A percentile compares a stretch with the other conserved stretches of the same genome.
These are phyloP conservation scores for Tulasnella sp. DNA, from an alignment of 768 basidiomycete species.

Conservation along the genomic window DNA sequence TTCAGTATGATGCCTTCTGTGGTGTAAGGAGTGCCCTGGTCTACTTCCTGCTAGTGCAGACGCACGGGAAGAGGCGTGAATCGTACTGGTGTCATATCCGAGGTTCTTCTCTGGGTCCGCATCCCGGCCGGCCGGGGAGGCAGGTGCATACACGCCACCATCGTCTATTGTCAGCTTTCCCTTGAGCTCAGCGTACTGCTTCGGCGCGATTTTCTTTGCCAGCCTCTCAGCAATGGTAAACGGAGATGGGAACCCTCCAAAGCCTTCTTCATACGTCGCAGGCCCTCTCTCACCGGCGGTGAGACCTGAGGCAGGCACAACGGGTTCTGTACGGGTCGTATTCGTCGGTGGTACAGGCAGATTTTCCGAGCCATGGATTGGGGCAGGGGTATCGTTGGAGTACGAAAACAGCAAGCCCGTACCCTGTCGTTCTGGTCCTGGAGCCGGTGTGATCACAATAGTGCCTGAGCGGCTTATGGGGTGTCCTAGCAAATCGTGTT, in stretches of 20 bases:
- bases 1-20: background rate
- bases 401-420: conserved; percentile 1
- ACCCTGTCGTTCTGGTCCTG: conserved; percentile 1
- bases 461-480: background rate
- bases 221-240: background rate
- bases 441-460: background rate
- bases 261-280: conserved; percentile 20
- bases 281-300: too few species aligned
- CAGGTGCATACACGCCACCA: background rate
- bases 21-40: background rate
- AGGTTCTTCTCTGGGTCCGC: too few species aligned
- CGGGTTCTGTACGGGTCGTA: background rate
- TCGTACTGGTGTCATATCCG: too few species aligned
- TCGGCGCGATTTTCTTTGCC: background rate
- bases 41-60: background rate
- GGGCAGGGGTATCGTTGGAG: background rate
- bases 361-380: background rate
- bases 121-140: too few species aligned
- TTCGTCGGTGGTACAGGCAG: background rate
- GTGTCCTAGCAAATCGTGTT: too few species aligned
- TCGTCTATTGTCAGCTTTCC: background rate
- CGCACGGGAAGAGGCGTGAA: too few species aligned
- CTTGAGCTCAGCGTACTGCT: background rate
- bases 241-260: conserved; percentile 28
- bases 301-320: conserved; percentile 55